phyloP scores from a whole-genome alignment of 2,329 filamentous ascomycete species.

The Cyphellophora attinorum region DNA sequence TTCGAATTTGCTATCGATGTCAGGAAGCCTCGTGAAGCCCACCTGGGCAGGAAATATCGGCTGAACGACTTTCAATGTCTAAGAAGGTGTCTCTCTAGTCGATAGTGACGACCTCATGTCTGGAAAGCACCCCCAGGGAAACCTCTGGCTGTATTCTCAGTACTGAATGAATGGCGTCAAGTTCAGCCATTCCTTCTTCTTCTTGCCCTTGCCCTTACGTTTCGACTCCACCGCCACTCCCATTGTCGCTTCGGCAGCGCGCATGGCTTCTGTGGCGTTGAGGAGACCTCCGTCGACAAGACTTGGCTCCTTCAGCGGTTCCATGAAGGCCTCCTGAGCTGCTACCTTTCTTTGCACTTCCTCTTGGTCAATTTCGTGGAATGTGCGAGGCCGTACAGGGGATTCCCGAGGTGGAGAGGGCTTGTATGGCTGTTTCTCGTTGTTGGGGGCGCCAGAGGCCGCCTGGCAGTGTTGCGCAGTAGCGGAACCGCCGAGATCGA shows the following conservation, averaged over 20 bases:
- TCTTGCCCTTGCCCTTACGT: constrained; percentile 1
- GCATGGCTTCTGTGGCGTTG: neutral
- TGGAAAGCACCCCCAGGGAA: too few species aligned
- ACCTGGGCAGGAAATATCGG: too few species aligned
- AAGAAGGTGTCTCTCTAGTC: too few species aligned
- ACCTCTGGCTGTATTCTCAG: neutral
- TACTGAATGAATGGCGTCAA: neutral
- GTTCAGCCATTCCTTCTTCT: neutral
- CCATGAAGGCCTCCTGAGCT: neutral
- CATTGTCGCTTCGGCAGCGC: neutral
- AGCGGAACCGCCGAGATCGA: neutral
- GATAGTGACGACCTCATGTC: too few species aligned
- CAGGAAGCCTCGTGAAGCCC: too few species aligned
- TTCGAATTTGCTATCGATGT: too few species aligned
- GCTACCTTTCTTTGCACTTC: neutral
- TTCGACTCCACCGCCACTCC: neutral
- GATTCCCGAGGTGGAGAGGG: neutral
- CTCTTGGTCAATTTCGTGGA: neutral
- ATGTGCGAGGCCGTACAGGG: neutral
- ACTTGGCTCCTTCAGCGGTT: neutral
- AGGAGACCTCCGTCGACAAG: neutral
- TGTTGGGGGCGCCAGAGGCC: neutral
- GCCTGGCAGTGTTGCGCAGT: neutral
- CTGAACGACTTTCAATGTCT: too few species aligned
- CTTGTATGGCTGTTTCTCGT: neutral